Evolutionary conservation across 169 alveolate species (phyloP), one percentile per base, ranked within the genome.

Genomic region (Cyclospora cayetanensis): DNA sequence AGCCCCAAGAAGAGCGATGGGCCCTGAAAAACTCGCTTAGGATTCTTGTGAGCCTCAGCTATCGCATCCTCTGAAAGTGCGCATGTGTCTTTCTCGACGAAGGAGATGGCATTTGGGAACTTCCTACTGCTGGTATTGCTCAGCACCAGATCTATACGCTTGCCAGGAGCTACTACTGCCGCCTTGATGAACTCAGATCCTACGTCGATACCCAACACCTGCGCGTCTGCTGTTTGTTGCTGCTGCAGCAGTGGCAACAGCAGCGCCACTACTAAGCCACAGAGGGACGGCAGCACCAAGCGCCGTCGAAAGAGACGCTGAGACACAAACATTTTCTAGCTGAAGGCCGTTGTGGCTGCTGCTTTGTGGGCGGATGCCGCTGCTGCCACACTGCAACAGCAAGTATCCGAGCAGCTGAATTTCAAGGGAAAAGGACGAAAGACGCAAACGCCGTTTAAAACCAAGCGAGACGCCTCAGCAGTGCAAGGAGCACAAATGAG

Each of bases 141-240:
- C 80, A 92, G 65, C 27, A 92, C 52, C 41, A 89, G 55, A 53
- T 92, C 95, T 34, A 92, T 85, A 1, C 83, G 88, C n/a, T 68
- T 80, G 37, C 93, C 93, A 0, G 93, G 91, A 3, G 88, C 86
- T 20, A 92, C 93, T 22, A 80, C 12, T 0, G 92, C 95, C 35
- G 80, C 95, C 86, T 92, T 92, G 22, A 92, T 60, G 31, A 50
- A 92, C 80, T 89, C 90, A 4, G 90, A 70, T 5, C 95, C 95
- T 12, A 92, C 37, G 42, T 92, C 95, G n/a, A 92, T 41, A 4
- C 95, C 95, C 15, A 92, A 72, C n/a, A 92, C 90, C 35, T 72
- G 83, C n/a, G 84, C 94, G 12, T 1, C 41, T 11, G 35, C 79
- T 66, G 22, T n/a, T 15, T 66, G 79, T 41, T 66, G 79, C 79